phyloP scores from a whole-genome alignment of 2,329 filamentous ascomycete genomes.

The Stachybotrys echinatus region DNA sequence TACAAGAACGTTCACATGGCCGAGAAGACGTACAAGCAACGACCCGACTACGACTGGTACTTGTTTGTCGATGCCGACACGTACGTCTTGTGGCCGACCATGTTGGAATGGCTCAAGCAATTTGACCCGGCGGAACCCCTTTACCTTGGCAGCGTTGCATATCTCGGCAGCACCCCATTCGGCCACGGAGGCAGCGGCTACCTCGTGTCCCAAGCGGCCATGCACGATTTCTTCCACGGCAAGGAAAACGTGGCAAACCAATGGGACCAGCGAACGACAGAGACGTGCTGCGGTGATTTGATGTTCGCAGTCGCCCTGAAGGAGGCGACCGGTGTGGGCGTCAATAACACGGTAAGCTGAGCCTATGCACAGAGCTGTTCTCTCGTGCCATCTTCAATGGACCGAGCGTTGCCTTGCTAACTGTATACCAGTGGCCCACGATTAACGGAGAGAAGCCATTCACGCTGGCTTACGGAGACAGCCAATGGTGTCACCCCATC shows the following conservation, averaged over 20 bases:
- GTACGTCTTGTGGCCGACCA: slow-evolving; percentile 49
- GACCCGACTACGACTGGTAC: slow-evolving; percentile 52
- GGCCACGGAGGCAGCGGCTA: slow-evolving; percentile 54
- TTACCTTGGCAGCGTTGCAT: slow-evolving; percentile 46
- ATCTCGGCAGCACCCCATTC: slow-evolving; percentile 37
- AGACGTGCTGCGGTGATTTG: slow-evolving; percentile 47
- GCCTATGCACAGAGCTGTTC: too few species aligned
- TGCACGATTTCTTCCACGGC: slow-evolving; percentile 38
- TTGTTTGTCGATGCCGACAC: slow-evolving; percentile 55
- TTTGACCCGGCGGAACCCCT: slow-evolving; percentile 36
- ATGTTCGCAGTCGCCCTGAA: slow-evolving; percentile 42
- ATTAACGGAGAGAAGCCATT: slow-evolving; percentile 51
- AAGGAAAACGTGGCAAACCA: slow-evolving; percentile 37
- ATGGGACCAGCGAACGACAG: slow-evolving; percentile 36
- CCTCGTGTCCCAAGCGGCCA: slow-evolving; percentile 44
- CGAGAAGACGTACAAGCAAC: slow-evolving; percentile 44
- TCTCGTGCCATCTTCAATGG: neutral
- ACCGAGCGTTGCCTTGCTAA: slow-evolving; percentile 4
- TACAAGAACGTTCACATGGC: slow-evolving; percentile 59
- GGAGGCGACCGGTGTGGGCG: slow-evolving; percentile 31
- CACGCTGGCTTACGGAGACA: slow-evolving; percentile 39
- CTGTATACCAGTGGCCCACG: slow-evolving; percentile 37
- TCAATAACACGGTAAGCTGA: slow-evolving; percentile 39
- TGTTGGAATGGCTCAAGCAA: slow-evolving; percentile 41
- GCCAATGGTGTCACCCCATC: slow-evolving; percentile 51